Conservation (phyloP, 2,329 filamentous ascomycete genomes). For the Ascochyta clinopodiicola region DNA sequence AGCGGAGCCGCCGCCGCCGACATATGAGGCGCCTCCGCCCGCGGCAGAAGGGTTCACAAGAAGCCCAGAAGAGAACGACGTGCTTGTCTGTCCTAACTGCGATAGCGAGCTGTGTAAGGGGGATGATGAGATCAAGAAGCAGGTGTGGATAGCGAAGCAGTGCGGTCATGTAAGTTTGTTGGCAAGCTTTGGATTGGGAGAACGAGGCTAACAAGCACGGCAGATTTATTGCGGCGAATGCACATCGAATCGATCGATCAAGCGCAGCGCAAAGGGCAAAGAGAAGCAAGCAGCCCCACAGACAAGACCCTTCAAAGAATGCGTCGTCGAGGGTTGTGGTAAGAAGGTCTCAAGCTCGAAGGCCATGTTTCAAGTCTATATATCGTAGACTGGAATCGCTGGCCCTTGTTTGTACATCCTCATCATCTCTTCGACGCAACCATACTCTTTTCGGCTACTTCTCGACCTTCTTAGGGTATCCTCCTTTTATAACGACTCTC, state of each 20-base stretch:
- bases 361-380: constrained; percentile 52
- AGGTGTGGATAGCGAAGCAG: constrained; percentile 89
- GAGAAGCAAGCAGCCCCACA: constrained; percentile 37
- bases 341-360: constrained; percentile 42
- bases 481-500: constrained; percentile 4
- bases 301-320: constrained; percentile 52
- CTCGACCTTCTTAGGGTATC: not conserved
- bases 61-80: constrained; percentile 72
- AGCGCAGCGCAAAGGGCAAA: constrained; percentile 50
- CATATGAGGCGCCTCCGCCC: constrained; percentile 69
- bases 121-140: constrained; percentile 70
- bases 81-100: constrained; percentile 85
- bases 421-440: not conserved
- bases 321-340: constrained; percentile 54
- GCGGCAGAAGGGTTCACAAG: constrained; percentile 81
- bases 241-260: constrained; percentile 49
- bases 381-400: constrained; percentile 28
- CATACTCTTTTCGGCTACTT: too few species aligned
- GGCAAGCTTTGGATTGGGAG: not conserved
- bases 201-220: constrained; percentile 8
- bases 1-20: constrained; percentile 42
- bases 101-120: constrained; percentile 82
- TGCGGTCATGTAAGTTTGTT: constrained; percentile 82
- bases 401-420: not conserved
- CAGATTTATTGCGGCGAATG: constrained; percentile 63